Evolutionary conservation across 768 basidiomycete genomes (phyloP).

Genomic region (Pleurotus giganteus): DNA sequence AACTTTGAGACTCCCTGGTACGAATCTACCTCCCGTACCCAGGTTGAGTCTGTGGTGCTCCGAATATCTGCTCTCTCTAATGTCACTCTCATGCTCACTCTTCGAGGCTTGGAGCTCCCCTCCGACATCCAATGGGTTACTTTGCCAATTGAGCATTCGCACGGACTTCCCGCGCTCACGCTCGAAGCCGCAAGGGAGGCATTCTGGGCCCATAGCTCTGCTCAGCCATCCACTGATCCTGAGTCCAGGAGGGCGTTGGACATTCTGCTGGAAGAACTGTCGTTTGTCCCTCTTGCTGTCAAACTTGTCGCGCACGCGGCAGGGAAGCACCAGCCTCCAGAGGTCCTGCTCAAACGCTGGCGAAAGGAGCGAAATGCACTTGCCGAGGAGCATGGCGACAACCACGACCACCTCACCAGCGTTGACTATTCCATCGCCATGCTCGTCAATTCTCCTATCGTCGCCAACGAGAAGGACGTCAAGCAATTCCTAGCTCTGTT

Average conservation of each 20-base stretch:
- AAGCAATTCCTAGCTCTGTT: slow-evolving; percentile 6
- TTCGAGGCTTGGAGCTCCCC: slow-evolving; percentile 27
- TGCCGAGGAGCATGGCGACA: slow-evolving; percentile 1
- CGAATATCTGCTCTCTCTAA: slow-evolving; percentile 22
- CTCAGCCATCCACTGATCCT: slow-evolving; percentile 16
- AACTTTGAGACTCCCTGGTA: slow-evolving; percentile 42
- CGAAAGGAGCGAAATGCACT: slow-evolving; percentile 7
- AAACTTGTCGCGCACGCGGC: slow-evolving; percentile 29
- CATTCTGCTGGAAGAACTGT: slow-evolving; percentile 21
- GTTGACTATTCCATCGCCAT: slow-evolving; percentile 8
- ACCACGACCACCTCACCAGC: slow-evolving; percentile 5
- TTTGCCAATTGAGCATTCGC: slow-evolving; percentile 19
- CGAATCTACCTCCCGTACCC: slow-evolving; percentile 15
- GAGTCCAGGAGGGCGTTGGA: slow-evolving; percentile 20
- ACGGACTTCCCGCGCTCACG: slow-evolving; percentile 16
- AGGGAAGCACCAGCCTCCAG: slow-evolving; percentile 9
- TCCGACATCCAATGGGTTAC: slow-evolving; percentile 20
- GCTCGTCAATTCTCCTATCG: slow-evolving; percentile 9
- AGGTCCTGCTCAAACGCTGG: slow-evolving; percentile 10
- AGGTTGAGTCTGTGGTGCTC: slow-evolving; percentile 23
- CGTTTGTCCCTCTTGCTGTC: slow-evolving; percentile 30
- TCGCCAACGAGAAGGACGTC: slow-evolving; percentile 1
- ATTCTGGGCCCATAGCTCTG: slow-evolving; percentile 17
- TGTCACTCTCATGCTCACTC: slow-evolving; percentile 31
- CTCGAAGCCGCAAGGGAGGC: slow-evolving; percentile 14